Base-by-base conservation (phyloP, 2,329 filamentous ascomycete genomes). In the Trichoderma sp. region DNA sequence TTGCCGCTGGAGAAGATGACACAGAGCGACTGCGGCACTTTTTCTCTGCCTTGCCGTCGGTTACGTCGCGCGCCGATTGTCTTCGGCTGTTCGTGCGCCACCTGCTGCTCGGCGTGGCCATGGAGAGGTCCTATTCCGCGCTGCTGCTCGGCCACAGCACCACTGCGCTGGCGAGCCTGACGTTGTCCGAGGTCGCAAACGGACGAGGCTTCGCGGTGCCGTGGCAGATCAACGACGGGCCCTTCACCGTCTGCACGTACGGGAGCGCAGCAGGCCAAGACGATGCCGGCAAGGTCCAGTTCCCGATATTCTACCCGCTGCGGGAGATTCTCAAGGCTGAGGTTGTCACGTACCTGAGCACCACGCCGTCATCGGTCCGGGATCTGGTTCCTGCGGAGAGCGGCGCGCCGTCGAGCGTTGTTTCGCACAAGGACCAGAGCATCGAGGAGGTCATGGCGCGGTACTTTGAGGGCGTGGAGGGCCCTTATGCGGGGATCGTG, bases 391-490 rank as follows among this genome's bases (percentile, higher is more conserved):
- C 80, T n/a, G 73, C 80, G 69, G 67, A 69, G n/a, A n/a, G n/a
- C 51, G 64, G 66, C 30, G 65, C 75, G 58, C 66, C 72, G 66
- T 69, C 65, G 19, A 74, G 76, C 58, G 76, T 90, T 73, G 77
- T 87, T 3, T 90, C 85, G 39, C 88, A 90, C 70, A 91, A 89
- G 73, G 89, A 92, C 69, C 84, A 92, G 52, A 96, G 92, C 52
- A 97, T 99, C 71, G 93, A 97, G 73, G 90, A 93, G 70, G 85
- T 99, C 62, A 93, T 98, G 89, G 80, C 83, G 65, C 88, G 92
- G 65, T 99, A 97, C 76, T 97, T 99, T 72, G 86, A 87, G 69
- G 47, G 92, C 45, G 76, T 97, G 17, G 93, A 97, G 74, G 86
- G 87, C 69, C 90, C 90, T 66, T 97, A 96, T 73, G 91, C 93